A percentile compares a stretch with the other conserved stretches of the same genome.
phyloP scores from a whole-genome alignment of 2,329 filamentous ascomycete genomes.

The Aspergillus brasiliensis region DNA sequence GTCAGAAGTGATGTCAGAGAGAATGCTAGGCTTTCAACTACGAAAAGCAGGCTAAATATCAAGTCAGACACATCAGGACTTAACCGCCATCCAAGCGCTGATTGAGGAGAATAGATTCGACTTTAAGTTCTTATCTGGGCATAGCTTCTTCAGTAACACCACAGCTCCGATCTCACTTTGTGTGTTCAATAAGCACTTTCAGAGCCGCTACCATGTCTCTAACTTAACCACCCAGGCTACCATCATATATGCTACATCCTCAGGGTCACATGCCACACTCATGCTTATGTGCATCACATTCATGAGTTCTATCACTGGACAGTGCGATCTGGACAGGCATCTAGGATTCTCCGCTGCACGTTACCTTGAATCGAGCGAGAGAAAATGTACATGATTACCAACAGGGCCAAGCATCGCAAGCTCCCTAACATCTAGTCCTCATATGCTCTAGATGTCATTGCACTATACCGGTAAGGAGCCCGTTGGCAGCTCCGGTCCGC shows the following conservation, averaged over 20 bases:
- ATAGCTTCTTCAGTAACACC: constrained; percentile 2
- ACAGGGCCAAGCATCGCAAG: background rate
- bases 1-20: constrained; percentile 4
- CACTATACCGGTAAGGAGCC: constrained; percentile 17
- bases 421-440: background rate
- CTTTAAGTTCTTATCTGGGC: background rate
- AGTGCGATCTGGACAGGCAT: background rate
- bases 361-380: background rate
- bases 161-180: background rate
- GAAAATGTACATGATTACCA: background rate
- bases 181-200: background rate
- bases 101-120: background rate
- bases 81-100: background rate
- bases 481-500: constrained; percentile 12
- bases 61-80: background rate
- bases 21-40: background rate
- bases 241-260: background rate
- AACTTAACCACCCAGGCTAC: background rate
- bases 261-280: background rate
- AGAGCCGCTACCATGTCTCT: background rate
- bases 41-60: background rate
- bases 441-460: background rate
- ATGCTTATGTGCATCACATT: background rate
- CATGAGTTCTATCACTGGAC: background rate
- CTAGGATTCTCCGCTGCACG: background rate